phyloP scores from a whole-genome alignment of 805 yeast genomes.

The Lachancea meyersii region DNA sequence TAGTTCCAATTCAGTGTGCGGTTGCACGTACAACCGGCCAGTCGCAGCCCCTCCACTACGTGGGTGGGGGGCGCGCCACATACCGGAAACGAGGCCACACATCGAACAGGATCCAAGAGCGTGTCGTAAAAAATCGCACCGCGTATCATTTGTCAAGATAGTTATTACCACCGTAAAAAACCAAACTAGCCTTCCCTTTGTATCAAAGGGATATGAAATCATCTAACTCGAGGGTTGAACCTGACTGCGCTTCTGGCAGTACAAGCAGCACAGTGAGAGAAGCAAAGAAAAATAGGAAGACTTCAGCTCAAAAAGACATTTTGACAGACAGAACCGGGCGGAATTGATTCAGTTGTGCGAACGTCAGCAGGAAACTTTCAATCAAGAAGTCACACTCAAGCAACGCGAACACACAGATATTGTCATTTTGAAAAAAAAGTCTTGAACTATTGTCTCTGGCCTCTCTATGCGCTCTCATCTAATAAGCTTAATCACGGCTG shows the following conservation, averaged over 20 bases:
- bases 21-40: too few species aligned
- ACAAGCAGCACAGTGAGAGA: conserved; percentile 9
- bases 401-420: too few species aligned
- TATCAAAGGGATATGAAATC: conserved; percentile 16
- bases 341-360: neutral
- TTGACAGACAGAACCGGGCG: neutral
- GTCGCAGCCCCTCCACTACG: conserved; percentile 9
- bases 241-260: conserved; percentile 34
- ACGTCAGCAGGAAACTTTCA: neutral
- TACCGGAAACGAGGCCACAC: neutral
- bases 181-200: neutral
- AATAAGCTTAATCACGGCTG: conserved; percentile 37
- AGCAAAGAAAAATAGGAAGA: neutral
- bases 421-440: too few species aligned
- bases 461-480: neutral
- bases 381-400: neutral
- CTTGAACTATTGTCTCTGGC: too few species aligned
- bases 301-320: neutral
- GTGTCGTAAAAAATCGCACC: too few species aligned
- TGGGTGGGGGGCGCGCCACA: conserved; percentile 10
- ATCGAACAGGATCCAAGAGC: neutral
- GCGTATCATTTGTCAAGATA: too few species aligned
- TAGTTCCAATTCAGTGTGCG: too few species aligned
- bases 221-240: conserved; percentile 26
- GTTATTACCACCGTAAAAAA: too few species aligned